These are phyloP conservation scores for Fusarium musae DNA, from an alignment of 2,329 filamentous ascomycete species.

Conservation along the genomic window DNA sequence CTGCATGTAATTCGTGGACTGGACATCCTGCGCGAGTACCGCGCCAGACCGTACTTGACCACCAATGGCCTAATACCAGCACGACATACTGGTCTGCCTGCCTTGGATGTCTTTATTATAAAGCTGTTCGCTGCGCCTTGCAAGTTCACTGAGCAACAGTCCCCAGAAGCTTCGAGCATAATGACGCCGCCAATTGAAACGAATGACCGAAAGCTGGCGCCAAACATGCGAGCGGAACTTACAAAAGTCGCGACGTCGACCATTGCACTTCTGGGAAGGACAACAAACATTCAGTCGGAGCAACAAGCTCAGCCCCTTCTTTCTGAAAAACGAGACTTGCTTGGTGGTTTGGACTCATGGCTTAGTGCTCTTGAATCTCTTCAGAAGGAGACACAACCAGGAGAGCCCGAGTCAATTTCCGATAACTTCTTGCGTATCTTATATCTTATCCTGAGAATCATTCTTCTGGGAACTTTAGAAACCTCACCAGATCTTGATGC, in stretches of 20 bases:
- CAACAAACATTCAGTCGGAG: conserved; percentile 42
- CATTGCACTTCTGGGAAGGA: conserved; percentile 48
- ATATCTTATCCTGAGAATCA: conserved; percentile 48
- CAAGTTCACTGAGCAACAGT: conserved; percentile 51
- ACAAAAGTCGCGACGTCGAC: conserved; percentile 47
- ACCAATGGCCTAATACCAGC: conserved; percentile 47
- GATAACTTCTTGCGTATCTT: conserved; percentile 51
- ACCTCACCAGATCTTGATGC: conserved; percentile 42
- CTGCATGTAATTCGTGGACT: conserved; percentile 57
- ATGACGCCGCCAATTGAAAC: conserved; percentile 34
- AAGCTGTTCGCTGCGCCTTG: conserved; percentile 56
- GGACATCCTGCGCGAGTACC: conserved; percentile 56
- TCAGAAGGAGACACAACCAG: conserved; percentile 28
- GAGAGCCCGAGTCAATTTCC: conserved; percentile 43
- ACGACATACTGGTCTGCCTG: conserved; percentile 48
- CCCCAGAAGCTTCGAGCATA: conserved; percentile 25
- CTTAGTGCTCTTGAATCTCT: conserved; percentile 43
- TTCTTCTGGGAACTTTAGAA: conserved; percentile 50
- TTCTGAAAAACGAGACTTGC: conserved; percentile 46
- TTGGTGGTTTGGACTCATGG: conserved; percentile 50
- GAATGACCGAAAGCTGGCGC: conserved; percentile 47
- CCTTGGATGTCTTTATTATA: conserved; percentile 56
- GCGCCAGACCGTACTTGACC: conserved; percentile 50
- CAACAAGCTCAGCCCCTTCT: conserved; percentile 42
- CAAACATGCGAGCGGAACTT: conserved; percentile 52